These are phyloP conservation scores for Cucumis melo DNA, from an alignment of 306 rosid genomes.

Conservation along the genomic window DNA sequence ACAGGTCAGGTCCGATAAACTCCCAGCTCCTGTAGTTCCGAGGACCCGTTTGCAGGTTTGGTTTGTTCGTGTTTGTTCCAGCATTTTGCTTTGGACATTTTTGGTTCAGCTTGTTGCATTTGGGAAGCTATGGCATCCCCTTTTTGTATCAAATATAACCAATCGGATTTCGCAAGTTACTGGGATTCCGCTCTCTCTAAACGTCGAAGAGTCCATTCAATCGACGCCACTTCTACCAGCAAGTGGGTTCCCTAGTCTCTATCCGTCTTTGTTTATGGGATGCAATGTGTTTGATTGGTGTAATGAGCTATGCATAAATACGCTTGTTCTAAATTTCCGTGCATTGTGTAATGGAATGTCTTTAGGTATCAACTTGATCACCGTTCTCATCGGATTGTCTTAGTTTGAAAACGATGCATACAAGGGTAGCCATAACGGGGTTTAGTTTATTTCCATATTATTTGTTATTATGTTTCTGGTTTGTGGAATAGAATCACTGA, in stretches of 20 bases:
- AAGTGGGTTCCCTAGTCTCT: constrained; percentile 39
- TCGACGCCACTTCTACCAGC: constrained; percentile 38
- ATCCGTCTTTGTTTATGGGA: neutral
- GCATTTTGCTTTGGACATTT: constrained; percentile 91
- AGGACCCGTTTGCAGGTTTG: constrained; percentile 74
- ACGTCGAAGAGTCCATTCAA: constrained; percentile 10
- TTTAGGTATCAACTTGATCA: neutral
- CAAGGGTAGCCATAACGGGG: neutral
- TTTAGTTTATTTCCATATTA: neutral
- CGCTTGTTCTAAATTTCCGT: neutral
- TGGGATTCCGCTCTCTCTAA: constrained; percentile 19
- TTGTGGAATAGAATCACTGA: neutral
- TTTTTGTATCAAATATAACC: constrained; percentile 45
- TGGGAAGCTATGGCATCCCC: constrained; percentile 73
- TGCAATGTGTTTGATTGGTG: neutral
- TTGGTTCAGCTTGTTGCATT: constrained; percentile 75
- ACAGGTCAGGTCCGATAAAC: constrained; percentile 57
- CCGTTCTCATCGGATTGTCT: neutral
- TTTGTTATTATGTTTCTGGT: too few species aligned
- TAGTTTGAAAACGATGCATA: neutral
- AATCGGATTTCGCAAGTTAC: constrained; percentile 37
- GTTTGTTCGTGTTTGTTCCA: constrained; percentile 69
- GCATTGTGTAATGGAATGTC: neutral
- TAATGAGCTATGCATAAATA: neutral
- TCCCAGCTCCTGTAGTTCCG: constrained; percentile 49